A percentile compares a stretch with the other conserved stretches of the same genome.
phyloP scores from a whole-genome alignment of 305 asterid genomes.

The Fraxinus dipetala region DNA sequence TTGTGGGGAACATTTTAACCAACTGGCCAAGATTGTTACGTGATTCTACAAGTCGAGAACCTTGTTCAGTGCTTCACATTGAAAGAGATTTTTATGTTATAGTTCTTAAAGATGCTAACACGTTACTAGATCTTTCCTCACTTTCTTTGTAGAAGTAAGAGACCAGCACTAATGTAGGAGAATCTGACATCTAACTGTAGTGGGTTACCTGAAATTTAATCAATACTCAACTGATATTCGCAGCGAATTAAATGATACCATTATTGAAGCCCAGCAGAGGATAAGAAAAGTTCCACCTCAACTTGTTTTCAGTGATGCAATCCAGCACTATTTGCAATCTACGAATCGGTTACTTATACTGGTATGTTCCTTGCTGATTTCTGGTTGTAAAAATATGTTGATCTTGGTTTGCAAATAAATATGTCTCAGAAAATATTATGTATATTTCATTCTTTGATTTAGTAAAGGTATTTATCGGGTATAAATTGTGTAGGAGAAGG shows the following conservation, averaged over 20 bases:
- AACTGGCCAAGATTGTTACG: not conserved
- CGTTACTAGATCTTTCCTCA: not conserved
- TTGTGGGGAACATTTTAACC: not conserved
- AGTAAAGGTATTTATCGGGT: not conserved
- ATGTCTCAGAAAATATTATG: not conserved
- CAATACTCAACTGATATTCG: conserved; percentile 22
- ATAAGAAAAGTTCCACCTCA: conserved; percentile 77
- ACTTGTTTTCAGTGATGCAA: conserved; percentile 59
- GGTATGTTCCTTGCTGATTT: conserved; percentile 42
- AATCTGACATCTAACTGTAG: not conserved
- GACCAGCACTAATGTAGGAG: not conserved
- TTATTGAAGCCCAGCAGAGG: conserved; percentile 89
- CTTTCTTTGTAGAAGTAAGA: not conserved
- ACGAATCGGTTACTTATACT: conserved; percentile 78
- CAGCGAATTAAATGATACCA: conserved; percentile 97
- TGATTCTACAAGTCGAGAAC: not conserved
- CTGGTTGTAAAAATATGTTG: not conserved
- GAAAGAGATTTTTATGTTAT: not conserved
- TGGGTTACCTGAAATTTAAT: not conserved
- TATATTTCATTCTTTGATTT: not conserved
- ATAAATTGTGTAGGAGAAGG: not conserved
- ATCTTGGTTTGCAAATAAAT: not conserved
- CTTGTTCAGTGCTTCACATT: not conserved
- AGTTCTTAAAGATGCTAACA: not conserved
- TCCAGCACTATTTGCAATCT: conserved; percentile 57